These are phyloP conservation scores for Elaeis oleifera DNA, from an alignment of 202 grass and related monocot genomes.

Conservation along the genomic window DNA sequence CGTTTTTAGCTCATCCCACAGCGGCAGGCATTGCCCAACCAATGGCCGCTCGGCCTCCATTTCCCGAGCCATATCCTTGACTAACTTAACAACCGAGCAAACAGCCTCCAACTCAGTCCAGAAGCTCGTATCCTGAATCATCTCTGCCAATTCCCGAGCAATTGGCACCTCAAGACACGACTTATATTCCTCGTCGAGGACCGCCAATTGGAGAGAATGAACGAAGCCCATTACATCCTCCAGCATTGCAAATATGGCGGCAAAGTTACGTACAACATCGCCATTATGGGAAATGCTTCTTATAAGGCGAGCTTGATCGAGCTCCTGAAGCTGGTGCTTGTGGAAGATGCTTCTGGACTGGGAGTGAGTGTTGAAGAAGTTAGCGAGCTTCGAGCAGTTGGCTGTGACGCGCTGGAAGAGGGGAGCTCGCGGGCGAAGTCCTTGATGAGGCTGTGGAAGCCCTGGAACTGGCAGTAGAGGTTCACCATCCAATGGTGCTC, in stretches of 20 bases:
- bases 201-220: conserved; percentile 1
- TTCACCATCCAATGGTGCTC: conserved; percentile 10
- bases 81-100: not conserved
- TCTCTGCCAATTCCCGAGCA: conserved; percentile 7
- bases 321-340: conserved; percentile 13
- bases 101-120: conserved; percentile 13
- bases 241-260: conserved; percentile 1
- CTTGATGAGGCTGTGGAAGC: conserved; percentile 7
- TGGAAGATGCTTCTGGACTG: conserved; percentile 8
- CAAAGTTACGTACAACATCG: not conserved
- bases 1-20: conserved; percentile 61
- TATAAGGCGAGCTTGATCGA: conserved; percentile 4
- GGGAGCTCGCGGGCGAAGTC: conserved; percentile 7
- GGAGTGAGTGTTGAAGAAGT: conserved; percentile 14
- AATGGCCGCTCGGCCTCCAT: conserved; percentile 20
- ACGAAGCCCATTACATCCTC: conserved; percentile 12
- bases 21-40: conserved; percentile 63
- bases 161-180: not conserved
- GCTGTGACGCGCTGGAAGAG: not conserved
- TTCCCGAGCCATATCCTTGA: conserved; percentile 5
- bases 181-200: conserved; percentile 15
- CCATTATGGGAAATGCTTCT: not conserved
- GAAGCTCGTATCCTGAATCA: conserved; percentile 15
- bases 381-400: conserved; percentile 2
- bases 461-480: conserved; percentile 17